Percentiles rank a stretch among this genome's conserved stretches.
Conservation (phyloP, 106 monocot genomes). For the Apostasia ramifera region DNA sequence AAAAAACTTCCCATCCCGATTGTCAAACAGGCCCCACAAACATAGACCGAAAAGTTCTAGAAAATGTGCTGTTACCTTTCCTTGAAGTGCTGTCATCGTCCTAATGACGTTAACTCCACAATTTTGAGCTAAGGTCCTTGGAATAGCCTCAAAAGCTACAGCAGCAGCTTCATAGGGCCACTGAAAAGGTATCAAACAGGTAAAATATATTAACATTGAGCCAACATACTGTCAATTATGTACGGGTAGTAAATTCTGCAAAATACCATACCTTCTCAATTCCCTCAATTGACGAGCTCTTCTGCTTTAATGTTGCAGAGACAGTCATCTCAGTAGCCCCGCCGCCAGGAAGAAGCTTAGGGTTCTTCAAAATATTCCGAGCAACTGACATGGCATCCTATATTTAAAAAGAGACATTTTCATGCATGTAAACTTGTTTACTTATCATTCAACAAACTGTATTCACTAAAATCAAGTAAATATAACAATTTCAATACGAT, state of each 20-base stretch:
- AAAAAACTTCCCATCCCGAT: no score
- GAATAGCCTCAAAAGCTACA: slow-evolving; percentile 96
- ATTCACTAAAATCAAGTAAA: no score
- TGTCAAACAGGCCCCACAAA: neutral
- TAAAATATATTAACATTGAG: neutral
- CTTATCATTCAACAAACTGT: no score
- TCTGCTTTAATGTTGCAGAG: slow-evolving; percentile 86
- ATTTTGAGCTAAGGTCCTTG: slow-evolving; percentile 89
- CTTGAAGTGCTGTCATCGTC: slow-evolving; percentile 95
- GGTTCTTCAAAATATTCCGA: slow-evolving; percentile 88
- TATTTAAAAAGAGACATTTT: neutral
- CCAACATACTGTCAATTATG: no score
- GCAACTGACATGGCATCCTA: slow-evolving; percentile 97
- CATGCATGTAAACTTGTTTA: no score
- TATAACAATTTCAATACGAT: no score
- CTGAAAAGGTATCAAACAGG: slow-evolving; percentile 26
- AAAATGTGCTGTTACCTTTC: slow-evolving; percentile 47
- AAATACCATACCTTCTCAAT: slow-evolving; percentile 67
- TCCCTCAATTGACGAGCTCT: slow-evolving; percentile 95
- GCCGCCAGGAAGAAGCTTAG: slow-evolving; percentile 94
- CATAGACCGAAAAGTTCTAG: neutral
- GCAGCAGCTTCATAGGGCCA: slow-evolving; percentile 99
- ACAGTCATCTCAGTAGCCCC: slow-evolving; percentile 91
- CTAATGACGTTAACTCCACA: slow-evolving; percentile 94
- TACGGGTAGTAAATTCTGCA: neutral